phyloP scores from a whole-genome alignment of 2,329 filamentous ascomycete genomes.

The Fonsecaea monophora region DNA sequence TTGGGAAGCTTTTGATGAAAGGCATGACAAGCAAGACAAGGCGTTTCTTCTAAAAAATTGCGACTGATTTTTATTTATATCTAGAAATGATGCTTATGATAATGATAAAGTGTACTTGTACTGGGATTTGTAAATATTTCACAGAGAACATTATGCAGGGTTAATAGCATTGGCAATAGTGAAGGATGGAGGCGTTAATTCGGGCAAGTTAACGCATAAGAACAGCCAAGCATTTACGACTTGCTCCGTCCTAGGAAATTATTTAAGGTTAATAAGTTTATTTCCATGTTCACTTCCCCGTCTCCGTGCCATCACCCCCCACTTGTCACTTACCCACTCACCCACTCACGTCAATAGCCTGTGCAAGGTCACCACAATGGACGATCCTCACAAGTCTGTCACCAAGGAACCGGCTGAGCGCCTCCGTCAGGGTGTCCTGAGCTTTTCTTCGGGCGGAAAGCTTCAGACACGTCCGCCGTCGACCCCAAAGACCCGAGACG shows the following conservation, averaged over 20 bases:
- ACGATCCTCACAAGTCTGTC: not conserved
- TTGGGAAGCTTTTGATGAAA: conserved; percentile 52
- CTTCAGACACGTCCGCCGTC: conserved; percentile 13
- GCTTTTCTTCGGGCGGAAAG: conserved; percentile 10
- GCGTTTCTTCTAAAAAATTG: too few species aligned
- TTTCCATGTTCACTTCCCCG: not conserved
- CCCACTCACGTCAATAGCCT: too few species aligned
- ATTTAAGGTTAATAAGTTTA: too few species aligned
- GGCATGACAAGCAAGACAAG: too few species aligned
- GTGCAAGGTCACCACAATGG: not conserved
- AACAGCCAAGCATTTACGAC: not conserved
- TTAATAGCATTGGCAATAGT: not conserved
- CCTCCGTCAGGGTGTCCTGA: not conserved
- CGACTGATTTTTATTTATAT: too few species aligned
- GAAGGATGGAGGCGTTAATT: not conserved
- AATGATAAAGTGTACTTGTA: too few species aligned
- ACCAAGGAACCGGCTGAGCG: not conserved
- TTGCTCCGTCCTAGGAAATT: not conserved
- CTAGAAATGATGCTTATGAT: too few species aligned
- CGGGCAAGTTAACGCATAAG: not conserved
- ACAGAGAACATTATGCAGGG: conserved; percentile 21
- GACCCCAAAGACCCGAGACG: conserved; percentile 17
- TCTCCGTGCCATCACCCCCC: not conserved
- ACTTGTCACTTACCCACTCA: too few species aligned
- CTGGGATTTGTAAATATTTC: conserved; percentile 19